phyloP scores from a whole-genome alignment of 495 filamentous ascomycete genomes.

The Penicillium waksmanii region DNA sequence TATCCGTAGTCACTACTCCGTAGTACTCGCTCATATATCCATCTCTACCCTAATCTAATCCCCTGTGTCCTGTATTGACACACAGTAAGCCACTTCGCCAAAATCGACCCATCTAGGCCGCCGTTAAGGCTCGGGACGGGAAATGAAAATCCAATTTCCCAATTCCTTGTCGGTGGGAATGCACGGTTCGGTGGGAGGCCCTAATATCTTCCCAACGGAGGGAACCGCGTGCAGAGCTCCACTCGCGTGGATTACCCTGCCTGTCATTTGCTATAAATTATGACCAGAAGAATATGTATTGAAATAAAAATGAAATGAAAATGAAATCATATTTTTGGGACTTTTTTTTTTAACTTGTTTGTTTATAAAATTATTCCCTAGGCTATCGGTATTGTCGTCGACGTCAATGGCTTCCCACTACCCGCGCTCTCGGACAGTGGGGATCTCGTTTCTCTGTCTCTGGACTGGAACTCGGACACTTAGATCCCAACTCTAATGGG shows the following conservation, averaged over 20 bases:
- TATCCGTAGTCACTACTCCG: too few relatives aligned
- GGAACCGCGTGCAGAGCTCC: constrained; percentile 5
- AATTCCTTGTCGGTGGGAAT: constrained; percentile 6
- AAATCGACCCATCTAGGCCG: constrained; percentile 1
- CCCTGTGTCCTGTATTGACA: too few relatives aligned
- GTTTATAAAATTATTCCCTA: not conserved
- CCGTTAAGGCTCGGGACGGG: constrained; percentile 3
- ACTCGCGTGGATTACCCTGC: constrained; percentile 1
- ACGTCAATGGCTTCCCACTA: constrained; percentile 2
- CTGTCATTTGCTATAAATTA: constrained; percentile 1
- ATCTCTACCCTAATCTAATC: too few relatives aligned
- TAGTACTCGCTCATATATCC: too few relatives aligned
- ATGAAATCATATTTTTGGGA: not conserved
- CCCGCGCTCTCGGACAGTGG: constrained; percentile 4
- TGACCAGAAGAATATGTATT: too few relatives aligned
- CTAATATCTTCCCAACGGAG: constrained; percentile 1
- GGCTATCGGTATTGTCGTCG: not conserved
- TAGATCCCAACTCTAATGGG: not conserved
- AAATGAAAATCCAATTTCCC: constrained; percentile 7
- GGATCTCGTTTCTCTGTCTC: not conserved
- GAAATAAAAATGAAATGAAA: too few relatives aligned
- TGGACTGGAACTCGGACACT: not conserved
- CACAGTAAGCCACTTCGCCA: too few relatives aligned
- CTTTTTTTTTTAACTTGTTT: not conserved
- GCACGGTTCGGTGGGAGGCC: constrained; percentile 7